Evolutionary conservation across 2,329 filamentous ascomycete genomes (phyloP).

Genomic region (Aureobasidium uvarum): DNA sequence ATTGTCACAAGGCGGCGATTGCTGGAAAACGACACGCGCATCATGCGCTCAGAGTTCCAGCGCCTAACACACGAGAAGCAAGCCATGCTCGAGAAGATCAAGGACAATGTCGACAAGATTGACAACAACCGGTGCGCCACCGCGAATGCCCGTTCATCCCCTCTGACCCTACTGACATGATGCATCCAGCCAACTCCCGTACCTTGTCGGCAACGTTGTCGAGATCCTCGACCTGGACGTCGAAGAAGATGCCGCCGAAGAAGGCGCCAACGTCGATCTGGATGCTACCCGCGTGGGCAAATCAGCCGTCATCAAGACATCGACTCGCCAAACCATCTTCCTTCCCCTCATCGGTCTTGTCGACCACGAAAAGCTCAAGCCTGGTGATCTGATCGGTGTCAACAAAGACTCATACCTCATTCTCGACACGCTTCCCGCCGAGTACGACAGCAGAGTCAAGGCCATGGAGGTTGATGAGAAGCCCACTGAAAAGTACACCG

Average conservation of each 20-base stretch:
- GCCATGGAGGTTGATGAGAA: slow-evolving; percentile 99
- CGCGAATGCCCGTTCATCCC: neutral
- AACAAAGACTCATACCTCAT: slow-evolving; percentile 99
- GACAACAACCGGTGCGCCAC: slow-evolving; percentile 86
- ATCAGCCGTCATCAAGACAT: slow-evolving; percentile 99
- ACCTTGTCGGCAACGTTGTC: slow-evolving; percentile 97
- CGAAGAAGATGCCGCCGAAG: slow-evolving; percentile 90
- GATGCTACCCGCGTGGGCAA: slow-evolving; percentile 97
- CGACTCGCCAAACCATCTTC: slow-evolving; percentile 97
- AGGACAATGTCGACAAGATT: slow-evolving; percentile 98
- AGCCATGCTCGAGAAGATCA: slow-evolving; percentile 97
- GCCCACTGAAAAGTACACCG: slow-evolving; percentile 97
- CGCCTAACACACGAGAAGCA: slow-evolving; percentile 92
- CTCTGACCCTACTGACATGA: slow-evolving; percentile 20
- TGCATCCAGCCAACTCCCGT: slow-evolving; percentile 78
- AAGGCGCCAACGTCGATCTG: slow-evolving; percentile 97
- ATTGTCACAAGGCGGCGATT: slow-evolving; percentile 87
- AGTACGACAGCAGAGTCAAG: slow-evolving; percentile 98
- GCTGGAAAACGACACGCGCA: slow-evolving; percentile 94
- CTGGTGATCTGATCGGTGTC: slow-evolving; percentile 93
- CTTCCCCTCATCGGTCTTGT: slow-evolving; percentile 95
- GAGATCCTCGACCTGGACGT: slow-evolving; percentile 96
- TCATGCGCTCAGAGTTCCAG: slow-evolving; percentile 97
- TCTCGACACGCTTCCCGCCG: slow-evolving; percentile 91
- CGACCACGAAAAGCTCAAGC: slow-evolving; percentile 91